Percentiles rank a stretch among this genome's conserved stretches.
These are phyloP conservation scores for Onygena corvina DNA, from an alignment of 2,329 filamentous ascomycete genomes.

Conservation along the genomic window DNA sequence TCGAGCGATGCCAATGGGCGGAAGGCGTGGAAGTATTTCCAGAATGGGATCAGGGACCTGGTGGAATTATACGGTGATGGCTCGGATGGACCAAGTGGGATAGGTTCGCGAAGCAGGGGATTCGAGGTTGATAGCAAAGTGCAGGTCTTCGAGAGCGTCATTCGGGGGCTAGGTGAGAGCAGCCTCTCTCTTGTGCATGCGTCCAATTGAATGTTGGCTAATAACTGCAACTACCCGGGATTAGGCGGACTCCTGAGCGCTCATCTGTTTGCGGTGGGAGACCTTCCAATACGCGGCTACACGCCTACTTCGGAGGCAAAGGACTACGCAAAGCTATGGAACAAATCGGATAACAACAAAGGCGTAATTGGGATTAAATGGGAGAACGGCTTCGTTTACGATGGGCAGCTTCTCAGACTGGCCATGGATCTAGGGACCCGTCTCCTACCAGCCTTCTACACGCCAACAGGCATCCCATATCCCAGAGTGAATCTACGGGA, in stretches of 20 bases:
- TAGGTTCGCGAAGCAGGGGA: conserved; percentile 60
- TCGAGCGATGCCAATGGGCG: conserved; percentile 42
- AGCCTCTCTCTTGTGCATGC: background rate
- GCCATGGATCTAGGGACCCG: conserved; percentile 74
- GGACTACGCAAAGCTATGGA: conserved; percentile 31
- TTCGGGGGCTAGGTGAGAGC: conserved; percentile 52
- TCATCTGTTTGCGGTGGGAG: conserved; percentile 83
- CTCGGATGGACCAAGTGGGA: conserved; percentile 52
- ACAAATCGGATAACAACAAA: conserved; percentile 21
- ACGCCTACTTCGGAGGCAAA: conserved; percentile 37
- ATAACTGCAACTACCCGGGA: background rate
- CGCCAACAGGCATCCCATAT: conserved; percentile 81
- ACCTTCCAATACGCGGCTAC: conserved; percentile 76
- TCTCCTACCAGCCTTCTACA: conserved; percentile 83
- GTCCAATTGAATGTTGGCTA: background rate
- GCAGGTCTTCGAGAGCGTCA: conserved; percentile 96
- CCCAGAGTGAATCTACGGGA: conserved; percentile 83
- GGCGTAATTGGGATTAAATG: conserved; percentile 51
- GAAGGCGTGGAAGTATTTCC: conserved; percentile 61
- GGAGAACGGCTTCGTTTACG: conserved; percentile 67
- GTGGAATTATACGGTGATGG: conserved; percentile 83
- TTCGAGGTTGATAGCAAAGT: conserved; percentile 98
- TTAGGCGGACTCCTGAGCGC: conserved; percentile 81
- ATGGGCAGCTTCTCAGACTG: conserved; percentile 81
- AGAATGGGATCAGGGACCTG: conserved; percentile 62